Conservation (phyloP, 192 early-diverging fungal genomes). For the Podila epicladia region DNA sequence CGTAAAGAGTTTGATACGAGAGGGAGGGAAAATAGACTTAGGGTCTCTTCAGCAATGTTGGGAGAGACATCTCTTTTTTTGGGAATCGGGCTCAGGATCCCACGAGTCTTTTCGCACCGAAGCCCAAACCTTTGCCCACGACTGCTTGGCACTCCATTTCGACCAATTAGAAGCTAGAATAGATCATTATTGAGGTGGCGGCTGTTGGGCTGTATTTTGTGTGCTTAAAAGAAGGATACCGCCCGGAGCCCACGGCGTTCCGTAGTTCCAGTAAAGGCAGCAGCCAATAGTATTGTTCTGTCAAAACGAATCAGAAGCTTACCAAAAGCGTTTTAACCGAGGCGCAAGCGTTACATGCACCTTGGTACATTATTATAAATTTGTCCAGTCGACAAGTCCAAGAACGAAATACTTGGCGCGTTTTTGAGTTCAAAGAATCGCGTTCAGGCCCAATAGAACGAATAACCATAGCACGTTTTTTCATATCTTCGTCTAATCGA, state of each 20-base stretch:
- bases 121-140: too few relatives aligned
- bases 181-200: too few relatives aligned
- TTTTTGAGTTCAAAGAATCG: conserved; percentile 2
- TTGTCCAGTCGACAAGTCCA: conserved; percentile 3
- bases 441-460: neutral
- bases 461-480: conserved; percentile 9
- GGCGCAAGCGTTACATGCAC: neutral
- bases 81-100: too few relatives aligned
- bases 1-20: too few relatives aligned
- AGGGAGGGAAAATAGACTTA: too few relatives aligned
- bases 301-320: conserved; percentile 3
- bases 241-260: neutral
- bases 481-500: conserved; percentile 5
- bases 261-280: neutral
- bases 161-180: too few relatives aligned
- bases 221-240: too few relatives aligned
- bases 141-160: too few relatives aligned
- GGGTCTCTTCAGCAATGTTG: too few relatives aligned
- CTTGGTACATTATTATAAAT: conserved; percentile 8
- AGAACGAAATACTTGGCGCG: conserved; percentile 2
- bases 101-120: too few relatives aligned
- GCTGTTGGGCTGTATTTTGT: too few relatives aligned
- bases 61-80: too few relatives aligned
- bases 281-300: conserved; percentile 3
- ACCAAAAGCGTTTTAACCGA: neutral